Percentiles rank a stretch among this genome's conserved stretches.
These are phyloP conservation scores for Platanthera guangdongensis DNA, from an alignment of 106 monocot species.

Conservation along the genomic window DNA sequence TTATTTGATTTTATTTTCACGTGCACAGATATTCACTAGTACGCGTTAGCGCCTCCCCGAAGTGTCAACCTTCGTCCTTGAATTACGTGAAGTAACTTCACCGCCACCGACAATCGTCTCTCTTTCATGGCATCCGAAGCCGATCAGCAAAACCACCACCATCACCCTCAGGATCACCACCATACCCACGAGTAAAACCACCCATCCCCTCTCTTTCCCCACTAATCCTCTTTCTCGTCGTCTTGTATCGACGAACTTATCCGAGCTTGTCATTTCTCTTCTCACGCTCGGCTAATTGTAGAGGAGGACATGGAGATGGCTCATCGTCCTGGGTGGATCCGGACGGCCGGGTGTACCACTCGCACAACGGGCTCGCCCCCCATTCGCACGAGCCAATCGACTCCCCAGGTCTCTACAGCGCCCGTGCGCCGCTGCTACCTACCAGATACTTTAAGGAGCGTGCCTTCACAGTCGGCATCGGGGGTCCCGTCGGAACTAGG, in stretches of 20 bases:
- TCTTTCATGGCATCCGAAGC: not conserved
- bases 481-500: slow-evolving; percentile 96
- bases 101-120: not conserved
- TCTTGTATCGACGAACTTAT: not conserved
- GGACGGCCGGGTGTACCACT: slow-evolving; percentile 83
- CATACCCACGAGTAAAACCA: slow-evolving; percentile 1
- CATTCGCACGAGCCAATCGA: slow-evolving; percentile 96
- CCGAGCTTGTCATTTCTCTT: not conserved
- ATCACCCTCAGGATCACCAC: not conserved
- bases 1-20: too few species aligned
- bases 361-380: slow-evolving; percentile 90
- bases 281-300: not conserved
- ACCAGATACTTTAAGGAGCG: slow-evolving; percentile 68
- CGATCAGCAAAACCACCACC: slow-evolving; percentile 2
- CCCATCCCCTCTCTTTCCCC: not conserved
- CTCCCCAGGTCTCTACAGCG: slow-evolving; percentile 69
- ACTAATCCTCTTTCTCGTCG: not conserved
- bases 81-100: too few species aligned
- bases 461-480: slow-evolving; percentile 93
- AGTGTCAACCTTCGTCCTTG: too few species aligned
- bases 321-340: slow-evolving; percentile 50
- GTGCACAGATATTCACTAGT: too few species aligned
- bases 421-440: slow-evolving; percentile 43
- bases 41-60: too few species aligned
- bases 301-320: not conserved